Conservation (phyloP, 352 stramenopile species). For the Phytophthora citricola region DNA sequence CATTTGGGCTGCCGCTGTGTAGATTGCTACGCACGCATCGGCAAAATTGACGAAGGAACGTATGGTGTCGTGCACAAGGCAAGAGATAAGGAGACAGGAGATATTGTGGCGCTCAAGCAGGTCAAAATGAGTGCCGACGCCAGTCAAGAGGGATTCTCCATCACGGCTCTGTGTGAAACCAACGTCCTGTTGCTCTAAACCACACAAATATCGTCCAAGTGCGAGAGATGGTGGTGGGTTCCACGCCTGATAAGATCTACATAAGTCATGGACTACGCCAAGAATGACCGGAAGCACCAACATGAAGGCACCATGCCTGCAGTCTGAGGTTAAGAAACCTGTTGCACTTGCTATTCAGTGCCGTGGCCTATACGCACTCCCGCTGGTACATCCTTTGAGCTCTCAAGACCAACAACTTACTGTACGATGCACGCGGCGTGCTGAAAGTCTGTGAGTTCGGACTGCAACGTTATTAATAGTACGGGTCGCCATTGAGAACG, state of each 20-base stretch:
- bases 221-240: constrained; percentile 90
- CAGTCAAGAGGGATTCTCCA: too few relatives aligned
- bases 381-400: constrained; percentile 96
- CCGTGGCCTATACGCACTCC: constrained; percentile 91
- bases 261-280: constrained; percentile 93
- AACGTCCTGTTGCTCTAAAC: constrained; percentile 83
- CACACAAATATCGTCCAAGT: constrained; percentile 91
- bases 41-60: constrained; percentile 95
- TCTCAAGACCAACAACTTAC: constrained; percentile 98
- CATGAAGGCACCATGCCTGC: constrained; percentile 82
- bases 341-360: constrained; percentile 92
- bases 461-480: constrained; percentile 81
- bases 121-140: constrained; percentile 25
- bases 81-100: constrained; percentile 85
- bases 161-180: constrained; percentile 55
- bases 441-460: constrained; percentile 91
- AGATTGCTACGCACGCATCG: constrained; percentile 94
- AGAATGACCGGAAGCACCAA: constrained; percentile 89
- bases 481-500: constrained; percentile 70
- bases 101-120: constrained; percentile 95
- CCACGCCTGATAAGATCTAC: constrained; percentile 89
- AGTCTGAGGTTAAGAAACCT: constrained; percentile 95
- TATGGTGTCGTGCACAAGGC: constrained; percentile 98
- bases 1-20: constrained; percentile 93
- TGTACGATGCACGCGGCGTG: constrained; percentile 89